These are phyloP conservation scores for Solanum stenotomum DNA, from an alignment of 257 asterid genomes.

Conservation along the genomic window DNA sequence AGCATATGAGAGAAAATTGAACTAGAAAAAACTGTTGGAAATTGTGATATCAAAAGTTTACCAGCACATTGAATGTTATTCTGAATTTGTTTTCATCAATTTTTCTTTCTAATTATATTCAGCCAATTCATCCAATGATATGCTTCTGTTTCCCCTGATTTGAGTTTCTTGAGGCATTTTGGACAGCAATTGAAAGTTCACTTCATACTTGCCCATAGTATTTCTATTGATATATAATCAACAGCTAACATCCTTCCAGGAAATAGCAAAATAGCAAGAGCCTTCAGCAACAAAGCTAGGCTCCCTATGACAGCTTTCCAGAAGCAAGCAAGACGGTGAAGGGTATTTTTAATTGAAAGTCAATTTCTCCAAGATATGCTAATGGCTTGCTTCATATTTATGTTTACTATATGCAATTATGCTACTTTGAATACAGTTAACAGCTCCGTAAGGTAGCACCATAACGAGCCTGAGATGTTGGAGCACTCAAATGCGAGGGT, in stretches of 20 bases:
- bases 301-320: background rate
- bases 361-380: background rate
- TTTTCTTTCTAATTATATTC: background rate
- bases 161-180: background rate
- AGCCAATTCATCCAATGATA: background rate
- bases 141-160: background rate
- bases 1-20: background rate
- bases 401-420: background rate
- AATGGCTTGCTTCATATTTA: background rate
- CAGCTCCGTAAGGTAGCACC: constrained; percentile 15
- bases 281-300: background rate
- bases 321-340: background rate
- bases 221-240: background rate
- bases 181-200: background rate
- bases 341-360: background rate
- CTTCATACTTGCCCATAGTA: background rate
- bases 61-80: background rate
- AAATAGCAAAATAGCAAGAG: background rate
- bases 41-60: background rate
- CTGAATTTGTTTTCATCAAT: background rate
- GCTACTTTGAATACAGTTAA: background rate
- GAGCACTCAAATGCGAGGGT: background rate
- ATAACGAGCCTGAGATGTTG: constrained; percentile 21
- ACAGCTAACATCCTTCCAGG: background rate
- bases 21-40: background rate